These are phyloP conservation scores for Trichopus zeylanicus DNA, from an alignment of 116 monocot species.

Conservation along the genomic window DNA sequence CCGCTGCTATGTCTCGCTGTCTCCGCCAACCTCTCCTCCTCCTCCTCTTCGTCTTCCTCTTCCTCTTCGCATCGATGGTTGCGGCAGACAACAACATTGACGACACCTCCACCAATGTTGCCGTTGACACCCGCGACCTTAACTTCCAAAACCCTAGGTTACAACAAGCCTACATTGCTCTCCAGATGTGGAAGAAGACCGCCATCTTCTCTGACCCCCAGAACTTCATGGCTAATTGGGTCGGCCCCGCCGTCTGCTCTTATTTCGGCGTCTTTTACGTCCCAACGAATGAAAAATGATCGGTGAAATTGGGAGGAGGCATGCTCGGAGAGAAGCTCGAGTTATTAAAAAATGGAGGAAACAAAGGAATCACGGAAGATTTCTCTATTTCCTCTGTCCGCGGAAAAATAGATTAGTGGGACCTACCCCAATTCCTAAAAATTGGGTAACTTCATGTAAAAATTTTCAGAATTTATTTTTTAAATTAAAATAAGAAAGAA, in stretches of 20 bases:
- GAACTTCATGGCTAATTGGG: slow-evolving; percentile 40
- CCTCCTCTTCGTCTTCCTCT: background rate
- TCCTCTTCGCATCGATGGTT: background rate
- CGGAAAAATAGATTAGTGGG: too few relatives aligned
- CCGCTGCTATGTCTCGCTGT: too few relatives aligned
- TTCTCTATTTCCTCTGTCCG: too few relatives aligned
- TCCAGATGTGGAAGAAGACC: slow-evolving; percentile 31
- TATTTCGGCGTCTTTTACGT: slow-evolving; percentile 42
- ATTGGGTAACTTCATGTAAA: too few relatives aligned
- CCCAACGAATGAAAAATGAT: too few relatives aligned
- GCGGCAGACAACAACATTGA: background rate
- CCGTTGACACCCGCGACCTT: background rate
- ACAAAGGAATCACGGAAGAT: too few relatives aligned
- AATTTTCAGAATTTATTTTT: too few relatives aligned
- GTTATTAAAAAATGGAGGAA: too few relatives aligned
- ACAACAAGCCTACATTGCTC: slow-evolving; percentile 32
- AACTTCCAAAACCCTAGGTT: slow-evolving; percentile 25
- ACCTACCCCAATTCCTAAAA: too few relatives aligned
- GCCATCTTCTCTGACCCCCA: slow-evolving; percentile 49
- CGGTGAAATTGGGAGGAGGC: too few relatives aligned
- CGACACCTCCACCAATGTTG: background rate
- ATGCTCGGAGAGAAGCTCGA: too few relatives aligned
- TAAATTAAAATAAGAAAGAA: too few relatives aligned
- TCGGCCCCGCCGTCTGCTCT: slow-evolving; percentile 34
- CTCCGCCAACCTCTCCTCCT: background rate